Evolutionary conservation across 208 protist species (phyloP), one percentile per base, ranked within the genome.

Genomic region (Trichomonas tenax): DNA sequence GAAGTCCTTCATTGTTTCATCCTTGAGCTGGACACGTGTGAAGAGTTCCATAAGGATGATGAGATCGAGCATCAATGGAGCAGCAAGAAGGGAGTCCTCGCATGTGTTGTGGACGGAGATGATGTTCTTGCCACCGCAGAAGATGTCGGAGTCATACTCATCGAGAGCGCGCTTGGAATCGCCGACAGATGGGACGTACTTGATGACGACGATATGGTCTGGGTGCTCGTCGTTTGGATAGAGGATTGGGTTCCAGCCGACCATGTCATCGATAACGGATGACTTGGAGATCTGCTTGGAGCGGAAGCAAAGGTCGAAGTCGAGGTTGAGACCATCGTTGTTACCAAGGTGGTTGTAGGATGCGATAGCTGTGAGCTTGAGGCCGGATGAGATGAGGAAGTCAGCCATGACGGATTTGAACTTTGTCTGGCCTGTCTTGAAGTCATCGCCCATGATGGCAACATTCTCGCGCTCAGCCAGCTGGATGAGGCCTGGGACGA

Each of bases 391-490:
- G 58, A 99, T 98, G 96, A 99, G 98, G 97, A 99, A 99, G 97
- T 99, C 99, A 44, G 99, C 98, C 84, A 99, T 97, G 3, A 99
- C 99, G 41, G 98, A 99, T 97, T 99, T 99, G 97, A 99, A 98
- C 97, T 99, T 99, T n/a, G 99, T 99, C 98, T 99, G 99, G 63
- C 99, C 99, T 72, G 98, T 98, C 98, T 99, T 99, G 98, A 99
- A 99, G 97, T 99, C 99, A 97, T 99, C 99, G 95, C 99, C 99
- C 96, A 97, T 98, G 96, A 99, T 98, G 82, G 98, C 98, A 15
- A 99, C 98, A 96, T 96, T 49, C 34, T 96, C 58, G 34, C 95
- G 63, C 44, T 63, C 40, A 82, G 97, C 97, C 23, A 97, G 90
- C 41, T 96, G n/a, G 38, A 97, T 81, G 38, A 97, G 51, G 17